Evolutionary conservation across 768 basidiomycete genomes (phyloP).

Genomic region (Kwoniella europaea): DNA sequence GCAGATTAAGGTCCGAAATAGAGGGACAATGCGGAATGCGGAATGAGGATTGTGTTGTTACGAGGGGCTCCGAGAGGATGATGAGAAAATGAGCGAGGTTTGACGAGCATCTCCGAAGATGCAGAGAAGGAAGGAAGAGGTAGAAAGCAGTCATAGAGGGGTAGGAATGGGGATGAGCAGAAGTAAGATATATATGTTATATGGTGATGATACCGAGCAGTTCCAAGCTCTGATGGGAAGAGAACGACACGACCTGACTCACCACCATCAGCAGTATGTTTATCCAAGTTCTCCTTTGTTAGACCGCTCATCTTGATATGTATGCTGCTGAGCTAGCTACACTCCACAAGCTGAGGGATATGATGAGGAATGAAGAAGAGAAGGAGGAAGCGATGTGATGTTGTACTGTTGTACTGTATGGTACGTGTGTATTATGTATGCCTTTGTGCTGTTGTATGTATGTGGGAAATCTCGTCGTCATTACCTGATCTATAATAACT

Average conservation of each 20-base stretch:
- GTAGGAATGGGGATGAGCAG: not conserved
- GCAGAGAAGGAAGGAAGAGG: not conserved
- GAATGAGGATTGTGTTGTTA: not conserved
- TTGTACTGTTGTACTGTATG: not conserved
- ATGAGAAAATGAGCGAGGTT: not conserved
- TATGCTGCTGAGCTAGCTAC: not conserved
- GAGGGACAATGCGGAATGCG: not conserved
- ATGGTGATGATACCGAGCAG: too few relatives aligned
- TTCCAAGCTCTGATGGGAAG: not conserved
- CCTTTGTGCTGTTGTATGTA: not conserved
- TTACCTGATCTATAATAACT: not conserved
- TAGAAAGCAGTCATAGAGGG: not conserved
- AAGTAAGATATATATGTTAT: too few relatives aligned
- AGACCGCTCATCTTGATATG: slow-evolving; percentile 34
- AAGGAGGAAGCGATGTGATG: not conserved
- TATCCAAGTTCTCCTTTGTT: slow-evolving; percentile 40
- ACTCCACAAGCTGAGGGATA: not conserved
- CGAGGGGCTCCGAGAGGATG: not conserved
- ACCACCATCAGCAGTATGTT: slow-evolving; percentile 22
- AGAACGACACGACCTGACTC: not conserved
- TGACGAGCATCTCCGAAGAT: not conserved
- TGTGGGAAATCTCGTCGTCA: slow-evolving; percentile 1
- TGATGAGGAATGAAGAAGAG: slow-evolving; percentile 12
- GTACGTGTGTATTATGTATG: not conserved
- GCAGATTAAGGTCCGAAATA: not conserved